A percentile compares a stretch with the other conserved stretches of the same genome.
Evolutionary conservation across 306 rosid genomes (phyloP).

Genomic region (Cyclanthera cordifolia): DNA sequence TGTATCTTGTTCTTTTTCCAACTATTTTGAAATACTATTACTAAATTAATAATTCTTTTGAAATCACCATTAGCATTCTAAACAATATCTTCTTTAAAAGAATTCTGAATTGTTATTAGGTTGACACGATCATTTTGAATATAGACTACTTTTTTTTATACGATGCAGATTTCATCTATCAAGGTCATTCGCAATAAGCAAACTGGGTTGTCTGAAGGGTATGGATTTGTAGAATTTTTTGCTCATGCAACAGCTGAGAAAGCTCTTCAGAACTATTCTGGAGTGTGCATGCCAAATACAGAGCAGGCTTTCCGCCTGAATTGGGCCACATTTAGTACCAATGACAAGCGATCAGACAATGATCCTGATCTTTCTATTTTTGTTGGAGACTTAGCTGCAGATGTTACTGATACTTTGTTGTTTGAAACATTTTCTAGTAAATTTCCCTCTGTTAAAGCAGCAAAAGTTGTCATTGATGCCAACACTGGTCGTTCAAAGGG

Average conservation of each 20-base stretch:
- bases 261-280: slow-evolving; percentile 58
- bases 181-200: slow-evolving; percentile 93
- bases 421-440: slow-evolving; percentile 59
- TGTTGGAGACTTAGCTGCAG: slow-evolving; percentile 94
- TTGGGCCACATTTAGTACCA: slow-evolving; percentile 90
- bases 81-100: not conserved
- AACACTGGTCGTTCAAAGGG: slow-evolving; percentile 94
- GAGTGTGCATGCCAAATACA: slow-evolving; percentile 64
- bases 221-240: slow-evolving; percentile 81
- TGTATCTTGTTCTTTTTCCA: not conserved
- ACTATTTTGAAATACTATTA: not conserved
- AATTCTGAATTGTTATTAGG: not conserved
- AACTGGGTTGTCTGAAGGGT: slow-evolving; percentile 75
- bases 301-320: slow-evolving; percentile 86
- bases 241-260: slow-evolving; percentile 73
- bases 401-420: slow-evolving; percentile 74
- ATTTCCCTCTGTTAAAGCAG: slow-evolving; percentile 84
- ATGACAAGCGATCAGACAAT: slow-evolving; percentile 78
- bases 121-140: not conserved
- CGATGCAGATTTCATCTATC: slow-evolving; percentile 55
- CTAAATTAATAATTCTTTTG: not conserved
- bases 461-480: slow-evolving; percentile 94
- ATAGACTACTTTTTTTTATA: not conserved
- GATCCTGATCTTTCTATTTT: slow-evolving; percentile 85
- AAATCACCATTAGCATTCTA: not conserved